Percentiles rank a stretch among this genome's conserved stretches.
Evolutionary conservation across 768 basidiomycete genomes (phyloP).

Genomic region (Sutorius australiensis): DNA sequence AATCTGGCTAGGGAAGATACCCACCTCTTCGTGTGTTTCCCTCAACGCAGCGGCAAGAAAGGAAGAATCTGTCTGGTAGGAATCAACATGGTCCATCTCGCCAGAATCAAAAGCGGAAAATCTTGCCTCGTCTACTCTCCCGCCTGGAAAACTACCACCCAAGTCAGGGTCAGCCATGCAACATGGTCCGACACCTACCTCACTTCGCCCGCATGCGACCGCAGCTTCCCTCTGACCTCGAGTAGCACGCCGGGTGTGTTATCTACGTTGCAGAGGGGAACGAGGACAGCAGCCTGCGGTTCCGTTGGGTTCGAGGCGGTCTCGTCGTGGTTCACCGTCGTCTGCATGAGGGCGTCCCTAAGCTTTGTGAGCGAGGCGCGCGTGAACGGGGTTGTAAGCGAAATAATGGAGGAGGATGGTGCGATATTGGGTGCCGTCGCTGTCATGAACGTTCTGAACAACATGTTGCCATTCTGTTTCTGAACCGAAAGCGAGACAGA

Average conservation of each 20-base stretch:
- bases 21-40: constrained; percentile 74
- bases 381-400: constrained; percentile 37
- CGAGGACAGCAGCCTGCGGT: constrained; percentile 63
- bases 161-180: background rate
- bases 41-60: constrained; percentile 58
- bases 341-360: constrained; percentile 23
- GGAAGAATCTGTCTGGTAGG: constrained; percentile 47
- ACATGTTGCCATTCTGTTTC: constrained; percentile 24
- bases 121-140: constrained; percentile 60
- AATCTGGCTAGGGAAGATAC: constrained; percentile 54
- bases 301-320: constrained; percentile 26
- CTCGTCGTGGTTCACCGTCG: constrained; percentile 13
- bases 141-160: constrained; percentile 67
- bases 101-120: background rate
- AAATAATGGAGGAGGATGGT: constrained; percentile 21
- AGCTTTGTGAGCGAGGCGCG: constrained; percentile 32
- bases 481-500: background rate
- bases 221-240: constrained; percentile 61
- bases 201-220: constrained; percentile 78
- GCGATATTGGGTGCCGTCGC: constrained; percentile 1
- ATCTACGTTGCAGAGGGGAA: constrained; percentile 75
- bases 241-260: constrained; percentile 64
- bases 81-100: background rate
- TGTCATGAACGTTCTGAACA: constrained; percentile 25
- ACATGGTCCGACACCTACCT: constrained; percentile 44